These are phyloP conservation scores for Bathelium albidoporum DNA, from an alignment of 495 filamentous ascomycete genomes.

Conservation along the genomic window DNA sequence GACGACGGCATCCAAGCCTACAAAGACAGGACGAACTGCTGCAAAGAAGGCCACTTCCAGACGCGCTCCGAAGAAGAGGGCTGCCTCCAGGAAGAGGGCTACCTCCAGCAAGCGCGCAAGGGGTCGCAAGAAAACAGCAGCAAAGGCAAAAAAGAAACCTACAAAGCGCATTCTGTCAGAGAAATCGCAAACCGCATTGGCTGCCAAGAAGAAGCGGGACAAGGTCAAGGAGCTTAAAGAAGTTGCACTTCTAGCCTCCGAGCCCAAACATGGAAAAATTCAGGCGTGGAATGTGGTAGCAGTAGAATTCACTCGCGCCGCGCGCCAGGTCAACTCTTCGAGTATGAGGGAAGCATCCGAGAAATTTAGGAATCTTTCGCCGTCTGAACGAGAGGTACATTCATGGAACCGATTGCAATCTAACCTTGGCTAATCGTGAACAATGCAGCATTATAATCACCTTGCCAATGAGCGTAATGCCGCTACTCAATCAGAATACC, in stretches of 20 bases:
- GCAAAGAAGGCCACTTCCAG: neutral
- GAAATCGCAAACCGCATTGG: neutral
- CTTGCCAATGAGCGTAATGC: conserved; percentile 40
- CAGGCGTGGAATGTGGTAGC: too few species aligned
- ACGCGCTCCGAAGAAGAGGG: conserved; percentile 1
- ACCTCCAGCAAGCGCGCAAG: neutral
- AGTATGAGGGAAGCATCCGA: neutral
- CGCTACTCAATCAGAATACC: conserved; percentile 36
- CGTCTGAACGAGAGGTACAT: conserved; percentile 16
- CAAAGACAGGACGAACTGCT: neutral
- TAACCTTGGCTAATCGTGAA: neutral
- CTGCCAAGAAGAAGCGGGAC: conserved; percentile 11
- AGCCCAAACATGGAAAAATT: conserved; percentile 11
- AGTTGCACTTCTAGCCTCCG: conserved; percentile 6
- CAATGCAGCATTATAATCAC: conserved; percentile 39
- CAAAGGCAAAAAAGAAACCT: neutral
- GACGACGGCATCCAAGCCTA: neutral
- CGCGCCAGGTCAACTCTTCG: too few species aligned
- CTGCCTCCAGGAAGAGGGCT: conserved; percentile 5
- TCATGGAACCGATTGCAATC: too few species aligned
- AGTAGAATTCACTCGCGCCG: too few species aligned
- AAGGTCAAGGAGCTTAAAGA: conserved; percentile 19
- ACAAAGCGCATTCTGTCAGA: neutral
- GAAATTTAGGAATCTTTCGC: conserved; percentile 4
- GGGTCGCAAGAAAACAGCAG: neutral